These are phyloP conservation scores for Paragyromitra xinjiangensis DNA, from an alignment of 495 filamentous ascomycete genomes.

Conservation along the genomic window DNA sequence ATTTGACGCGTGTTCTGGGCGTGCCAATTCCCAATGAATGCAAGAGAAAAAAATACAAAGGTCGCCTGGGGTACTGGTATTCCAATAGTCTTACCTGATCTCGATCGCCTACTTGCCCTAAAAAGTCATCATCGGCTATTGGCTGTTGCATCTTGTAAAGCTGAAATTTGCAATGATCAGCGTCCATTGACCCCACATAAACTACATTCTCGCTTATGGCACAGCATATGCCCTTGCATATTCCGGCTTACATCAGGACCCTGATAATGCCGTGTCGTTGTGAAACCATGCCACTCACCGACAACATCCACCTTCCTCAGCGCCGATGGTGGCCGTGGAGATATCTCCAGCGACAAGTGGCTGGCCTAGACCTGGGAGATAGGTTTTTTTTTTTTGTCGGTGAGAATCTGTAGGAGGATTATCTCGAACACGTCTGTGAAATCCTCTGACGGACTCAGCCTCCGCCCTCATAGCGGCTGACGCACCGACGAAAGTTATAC, in stretches of 20 bases:
- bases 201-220: slow-evolving; percentile 41
- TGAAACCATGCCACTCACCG: slow-evolving; percentile 42
- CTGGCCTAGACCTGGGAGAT: not conserved
- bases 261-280: slow-evolving; percentile 35
- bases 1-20: not conserved
- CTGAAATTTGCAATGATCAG: not conserved
- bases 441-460: slow-evolving; percentile 1
- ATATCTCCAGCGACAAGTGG: not conserved
- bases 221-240: slow-evolving; percentile 51
- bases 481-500: not conserved
- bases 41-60: slow-evolving; percentile 22
- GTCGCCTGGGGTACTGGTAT: slow-evolving; percentile 21
- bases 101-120: slow-evolving; percentile 42
- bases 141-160: slow-evolving; percentile 32
- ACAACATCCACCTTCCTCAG: slow-evolving; percentile 11
- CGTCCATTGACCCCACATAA: slow-evolving; percentile 18
- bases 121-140: slow-evolving; percentile 38
- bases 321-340: slow-evolving; percentile 2
- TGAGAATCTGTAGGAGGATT: slow-evolving; percentile 14
- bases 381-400: not conserved
- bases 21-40: slow-evolving; percentile 17
- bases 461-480: slow-evolving; percentile 11
- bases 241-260: slow-evolving; percentile 28
- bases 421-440: not conserved
- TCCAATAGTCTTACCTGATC: slow-evolving; percentile 27